Percentiles rank a stretch among this genome's conserved stretches.
Evolutionary conservation across 805 yeast genomes (phyloP).

Genomic region (Wickerhamomyces chambardii): DNA sequence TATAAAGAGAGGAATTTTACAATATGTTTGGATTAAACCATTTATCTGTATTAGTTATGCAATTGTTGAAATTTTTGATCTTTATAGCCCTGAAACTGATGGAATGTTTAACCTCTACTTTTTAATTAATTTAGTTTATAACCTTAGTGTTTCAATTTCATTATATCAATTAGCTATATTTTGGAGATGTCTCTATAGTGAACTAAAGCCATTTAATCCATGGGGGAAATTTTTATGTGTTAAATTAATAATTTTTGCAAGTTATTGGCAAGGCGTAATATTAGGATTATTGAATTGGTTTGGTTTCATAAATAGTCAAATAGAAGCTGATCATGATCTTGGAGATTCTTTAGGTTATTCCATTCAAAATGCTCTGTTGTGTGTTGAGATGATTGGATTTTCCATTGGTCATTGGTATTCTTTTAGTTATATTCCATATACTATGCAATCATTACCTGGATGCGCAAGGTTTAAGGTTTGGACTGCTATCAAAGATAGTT

Average conservation of each 20-base stretch:
- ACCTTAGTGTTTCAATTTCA: constrained; percentile 72
- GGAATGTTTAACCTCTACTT: constrained; percentile 41
- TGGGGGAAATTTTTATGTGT: constrained; percentile 92
- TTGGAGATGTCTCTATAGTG: constrained; percentile 84
- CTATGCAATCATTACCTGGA: constrained; percentile 50
- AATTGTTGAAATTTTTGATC: constrained; percentile 34
- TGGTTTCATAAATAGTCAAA: constrained; percentile 29
- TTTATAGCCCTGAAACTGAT: constrained; percentile 42
- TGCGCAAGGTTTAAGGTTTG: constrained; percentile 53
- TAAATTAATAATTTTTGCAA: constrained; percentile 88
- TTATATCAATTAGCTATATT: constrained; percentile 80
- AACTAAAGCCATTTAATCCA: constrained; percentile 73
- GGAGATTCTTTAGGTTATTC: constrained; percentile 37
- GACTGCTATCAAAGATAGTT: constrained; percentile 67
- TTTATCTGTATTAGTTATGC: constrained; percentile 52
- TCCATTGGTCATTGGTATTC: constrained; percentile 86
- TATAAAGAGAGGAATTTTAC: constrained; percentile 80
- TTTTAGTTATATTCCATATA: constrained; percentile 70
- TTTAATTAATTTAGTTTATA: constrained; percentile 65
- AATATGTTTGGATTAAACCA: constrained; percentile 94
- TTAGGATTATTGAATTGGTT: constrained; percentile 43
- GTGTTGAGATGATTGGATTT: constrained; percentile 79
- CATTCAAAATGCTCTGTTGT: constrained; percentile 71
- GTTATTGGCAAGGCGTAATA: constrained; percentile 91
- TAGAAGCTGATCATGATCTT: constrained; percentile 21